Percentiles rank a stretch among this genome's conserved stretches.
phyloP scores from a whole-genome alignment of 2,329 filamentous ascomycete genomes.

The Fusarium nodosum region DNA sequence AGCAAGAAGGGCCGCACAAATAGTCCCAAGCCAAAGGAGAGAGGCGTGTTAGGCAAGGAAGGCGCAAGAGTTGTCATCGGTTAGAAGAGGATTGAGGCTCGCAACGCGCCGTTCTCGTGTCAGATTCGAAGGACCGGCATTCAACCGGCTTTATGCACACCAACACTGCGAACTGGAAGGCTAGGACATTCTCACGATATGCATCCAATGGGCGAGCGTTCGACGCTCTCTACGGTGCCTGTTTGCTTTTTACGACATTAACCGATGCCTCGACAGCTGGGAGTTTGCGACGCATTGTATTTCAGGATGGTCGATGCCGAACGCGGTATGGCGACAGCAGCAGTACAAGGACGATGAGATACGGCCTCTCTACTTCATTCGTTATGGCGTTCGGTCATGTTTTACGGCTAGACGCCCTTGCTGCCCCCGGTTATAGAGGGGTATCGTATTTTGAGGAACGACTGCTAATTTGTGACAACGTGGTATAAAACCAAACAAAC shows the following conservation, averaged over 20 bases:
- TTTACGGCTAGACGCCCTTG: constrained; percentile 44
- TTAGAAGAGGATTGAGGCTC: constrained; percentile 55
- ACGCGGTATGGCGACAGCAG: constrained; percentile 19
- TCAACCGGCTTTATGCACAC: constrained; percentile 25
- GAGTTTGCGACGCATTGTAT: constrained; percentile 19
- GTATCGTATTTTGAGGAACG: constrained; percentile 34
- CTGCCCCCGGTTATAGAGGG: constrained; percentile 36
- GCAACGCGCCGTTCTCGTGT: constrained; percentile 30
- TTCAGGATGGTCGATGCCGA: constrained; percentile 27
- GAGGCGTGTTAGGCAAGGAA: constrained; percentile 94
- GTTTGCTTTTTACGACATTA: constrained; percentile 8
- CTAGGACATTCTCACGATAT: constrained; percentile 18
- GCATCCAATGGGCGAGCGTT: constrained; percentile 16
- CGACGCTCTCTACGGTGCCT: constrained; percentile 19
- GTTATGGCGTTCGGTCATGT: constrained; percentile 45
- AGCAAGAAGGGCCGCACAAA: constrained; percentile 91
- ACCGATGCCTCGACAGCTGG: constrained; percentile 14
- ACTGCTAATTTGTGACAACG: constrained; percentile 40
- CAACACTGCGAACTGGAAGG: constrained; percentile 14
- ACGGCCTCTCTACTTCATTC: constrained; percentile 46
- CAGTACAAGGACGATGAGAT: constrained; percentile 41
- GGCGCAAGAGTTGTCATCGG: constrained; percentile 87
- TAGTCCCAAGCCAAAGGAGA: constrained; percentile 94
- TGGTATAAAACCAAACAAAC: constrained; percentile 30
- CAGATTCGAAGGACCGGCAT: constrained; percentile 31